Base-by-base conservation (phyloP, 805 yeast species). In the Cyberlindnera amylophila region DNA sequence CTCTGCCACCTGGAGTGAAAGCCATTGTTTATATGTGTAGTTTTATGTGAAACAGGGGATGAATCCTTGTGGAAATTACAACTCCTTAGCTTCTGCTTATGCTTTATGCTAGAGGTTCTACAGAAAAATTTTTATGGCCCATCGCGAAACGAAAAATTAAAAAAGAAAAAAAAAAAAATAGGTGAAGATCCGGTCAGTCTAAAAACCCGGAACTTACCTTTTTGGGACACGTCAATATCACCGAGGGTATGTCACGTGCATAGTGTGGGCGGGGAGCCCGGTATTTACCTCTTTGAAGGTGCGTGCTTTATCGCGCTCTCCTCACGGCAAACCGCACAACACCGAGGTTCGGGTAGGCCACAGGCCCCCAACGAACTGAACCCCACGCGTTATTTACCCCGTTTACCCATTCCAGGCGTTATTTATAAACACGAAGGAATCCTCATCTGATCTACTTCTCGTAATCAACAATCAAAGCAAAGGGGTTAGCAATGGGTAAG, bases 1-100 rank as follows among this genome's bases (percentile, higher is more conserved):
- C 75, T 39, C 79, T 69, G 42, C 71, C 67, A 54, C 79, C 80
- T 62, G 86, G 79, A 69, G 82, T 79, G 64, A 82, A 82, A 64
- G 91, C 87, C 95, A 87, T 86, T 41, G 38, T 36, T 37, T 48
- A 38, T 42, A 34, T 45, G 32, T 38, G 38, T 34, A 16, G 29
- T 23, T 19, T 41, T 28, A 6, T 36, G 10, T 13, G 37, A 28
- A 23, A 14, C 15, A n/a, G 29, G 29, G 34, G 38, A 36, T 29
- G 37, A 27, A n/a, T 27, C 36, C 45, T 37, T 41, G 19, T 17
- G n/a, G 28, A 14, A 6, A 13, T 15, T 13, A n/a, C 3, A 23
- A 7, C 4, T 5, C 12, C n/a, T 23, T 18, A 15, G 28, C 28
- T 19, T n/a, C 36, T 33, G n/a, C 29, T 23, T 17, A 14, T 21